These are phyloP conservation scores for Fusarium begoniae DNA, from an alignment of 2,329 filamentous ascomycete species.

Conservation along the genomic window DNA sequence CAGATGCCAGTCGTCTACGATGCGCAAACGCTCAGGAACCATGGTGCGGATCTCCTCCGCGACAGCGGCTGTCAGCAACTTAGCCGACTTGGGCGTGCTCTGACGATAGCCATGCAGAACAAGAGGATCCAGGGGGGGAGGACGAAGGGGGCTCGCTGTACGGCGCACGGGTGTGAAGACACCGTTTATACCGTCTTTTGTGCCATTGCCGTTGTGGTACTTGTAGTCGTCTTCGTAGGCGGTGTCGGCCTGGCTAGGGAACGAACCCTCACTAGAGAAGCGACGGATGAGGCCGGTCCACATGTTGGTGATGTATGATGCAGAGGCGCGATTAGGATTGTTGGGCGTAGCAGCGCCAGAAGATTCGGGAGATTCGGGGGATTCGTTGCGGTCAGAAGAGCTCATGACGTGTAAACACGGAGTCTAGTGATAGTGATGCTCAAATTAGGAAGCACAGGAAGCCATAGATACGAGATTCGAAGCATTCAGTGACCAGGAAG, in stretches of 20 bases:
- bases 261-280: slow-evolving; percentile 62
- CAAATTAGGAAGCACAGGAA: background rate
- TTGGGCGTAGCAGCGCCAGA: slow-evolving; percentile 40
- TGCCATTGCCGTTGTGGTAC: slow-evolving; percentile 46
- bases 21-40: slow-evolving; percentile 84
- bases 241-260: slow-evolving; percentile 44
- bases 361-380: slow-evolving; percentile 35
- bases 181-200: slow-evolving; percentile 63
- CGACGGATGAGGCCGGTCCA: slow-evolving; percentile 74
- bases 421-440: background rate
- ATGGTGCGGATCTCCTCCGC: slow-evolving; percentile 95
- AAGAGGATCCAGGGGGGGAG: slow-evolving; percentile 87
- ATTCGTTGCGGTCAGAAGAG: slow-evolving; percentile 34
- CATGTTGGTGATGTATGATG: slow-evolving; percentile 49
- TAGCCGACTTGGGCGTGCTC: slow-evolving; percentile 66
- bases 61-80: slow-evolving; percentile 75
- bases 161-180: slow-evolving; percentile 64
- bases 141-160: slow-evolving; percentile 81
- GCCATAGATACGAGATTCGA: background rate
- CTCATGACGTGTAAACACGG: slow-evolving; percentile 23
- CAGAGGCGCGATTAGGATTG: slow-evolving; percentile 37
- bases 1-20: slow-evolving; percentile 86
- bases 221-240: slow-evolving; percentile 29
- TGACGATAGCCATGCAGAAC: slow-evolving; percentile 72
- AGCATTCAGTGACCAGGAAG: slow-evolving; percentile 4